Conservation (phyloP, 768 basidiomycete species). For the Pulveroboletus sp. region DNA sequence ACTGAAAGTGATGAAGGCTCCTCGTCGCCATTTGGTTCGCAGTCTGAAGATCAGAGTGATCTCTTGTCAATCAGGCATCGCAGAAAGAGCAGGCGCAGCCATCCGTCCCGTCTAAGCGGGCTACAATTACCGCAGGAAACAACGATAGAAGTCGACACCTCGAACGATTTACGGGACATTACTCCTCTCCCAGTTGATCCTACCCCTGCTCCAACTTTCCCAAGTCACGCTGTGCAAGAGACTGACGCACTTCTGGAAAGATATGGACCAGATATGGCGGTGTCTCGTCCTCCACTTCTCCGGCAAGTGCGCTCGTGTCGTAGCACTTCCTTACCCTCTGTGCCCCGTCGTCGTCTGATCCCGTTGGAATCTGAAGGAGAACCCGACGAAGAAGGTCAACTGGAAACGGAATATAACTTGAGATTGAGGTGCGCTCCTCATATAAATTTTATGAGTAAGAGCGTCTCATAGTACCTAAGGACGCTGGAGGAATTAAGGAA, state of each 20-base stretch:
- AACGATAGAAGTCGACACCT: slow-evolving; percentile 7
- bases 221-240: slow-evolving; percentile 6
- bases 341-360: slow-evolving; percentile 22
- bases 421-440: slow-evolving; percentile 21
- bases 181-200: slow-evolving; percentile 6
- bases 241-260: background rate
- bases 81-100: slow-evolving; percentile 11
- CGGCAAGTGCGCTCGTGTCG: slow-evolving; percentile 19
- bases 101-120: slow-evolving; percentile 26
- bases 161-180: slow-evolving; percentile 1
- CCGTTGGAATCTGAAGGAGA: slow-evolving; percentile 36
- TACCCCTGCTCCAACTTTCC: background rate
- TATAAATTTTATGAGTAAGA: background rate
- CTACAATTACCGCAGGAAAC: slow-evolving; percentile 17
- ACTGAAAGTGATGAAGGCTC: slow-evolving; percentile 47
- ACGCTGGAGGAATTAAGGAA: slow-evolving; percentile 55
- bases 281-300: background rate
- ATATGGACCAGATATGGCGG: background rate
- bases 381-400: slow-evolving; percentile 46
- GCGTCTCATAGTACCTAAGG: slow-evolving; percentile 33
- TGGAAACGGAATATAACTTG: slow-evolving; percentile 54
- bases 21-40: slow-evolving; percentile 44
- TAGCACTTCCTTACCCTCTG: slow-evolving; percentile 36
- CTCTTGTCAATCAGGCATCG: slow-evolving; percentile 20
- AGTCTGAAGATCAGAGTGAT: slow-evolving; percentile 40